Base-by-base conservation (phyloP, 768 basidiomycete genomes). In the Lyophyllum atratum region DNA sequence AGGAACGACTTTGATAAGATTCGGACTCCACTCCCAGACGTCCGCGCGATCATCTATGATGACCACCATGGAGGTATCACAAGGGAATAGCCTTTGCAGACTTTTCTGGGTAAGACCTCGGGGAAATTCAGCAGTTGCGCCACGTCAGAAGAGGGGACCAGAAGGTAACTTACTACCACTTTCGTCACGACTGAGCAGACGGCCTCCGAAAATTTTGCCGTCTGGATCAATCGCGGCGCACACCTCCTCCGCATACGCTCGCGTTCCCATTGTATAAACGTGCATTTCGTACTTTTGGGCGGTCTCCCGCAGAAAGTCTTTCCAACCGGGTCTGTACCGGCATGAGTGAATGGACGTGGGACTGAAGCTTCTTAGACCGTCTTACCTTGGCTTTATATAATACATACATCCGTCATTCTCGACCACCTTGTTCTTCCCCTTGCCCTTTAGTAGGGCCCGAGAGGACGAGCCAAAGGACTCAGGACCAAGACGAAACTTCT, bases 241-340 rank as follows among this genome's bases (percentile, higher is more conserved):
- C 19, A 98, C 96, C 70, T 94, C 85, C 72, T 95, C 92, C 34
- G 97, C 97, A 72, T 98, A 99, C 44, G 93, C 89, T 44, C 97
- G 86, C 24, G 96, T 98, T 53, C 97, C 97, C 95, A 98, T 98
- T 22, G 96, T 99, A 73, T 99, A 99, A 46, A 99, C 95, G 70
- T 98, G 97, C 94, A 98, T 94, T 75, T 98, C 95, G 72, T 96
- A 99, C 67, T 90, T 87, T 49, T 77, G 75, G 33, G 90, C 82
- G 62, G 90, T 82, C 44, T 80, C 78, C 58, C 76, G 74, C 51
- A 99, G 78, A 71, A 99, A 98, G 46, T 84, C 80, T 54, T 79
- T 74, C 75, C 94, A 83, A n/a, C 93, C 92, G 8, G 95, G 95
- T 62, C 95, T 80, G 51, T 69, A 49, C 59, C 61, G 40, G 42